A percentile compares a stretch with the other conserved stretches of the same genome.
Conservation (phyloP, 1,284 basidiomycete species). For the Schizophyllum amplum region DNA sequence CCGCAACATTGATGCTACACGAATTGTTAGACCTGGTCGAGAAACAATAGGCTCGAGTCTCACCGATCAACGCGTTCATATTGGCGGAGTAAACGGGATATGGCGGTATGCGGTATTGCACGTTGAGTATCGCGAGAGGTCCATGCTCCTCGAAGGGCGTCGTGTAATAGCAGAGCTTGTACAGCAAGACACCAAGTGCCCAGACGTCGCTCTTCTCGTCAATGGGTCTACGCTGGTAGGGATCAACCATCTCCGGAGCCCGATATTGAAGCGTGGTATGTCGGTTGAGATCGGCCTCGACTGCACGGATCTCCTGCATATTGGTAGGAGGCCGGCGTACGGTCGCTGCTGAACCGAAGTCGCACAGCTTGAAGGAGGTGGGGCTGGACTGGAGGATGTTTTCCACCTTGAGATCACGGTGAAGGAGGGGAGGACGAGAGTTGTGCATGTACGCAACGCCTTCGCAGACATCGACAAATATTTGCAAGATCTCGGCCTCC, state of each 20-base stretch:
- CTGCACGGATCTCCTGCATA: slow-evolving; percentile 74
- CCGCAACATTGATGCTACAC: slow-evolving; percentile 75
- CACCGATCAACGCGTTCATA: slow-evolving; percentile 85
- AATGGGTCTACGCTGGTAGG: slow-evolving; percentile 73
- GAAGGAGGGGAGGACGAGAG: slow-evolving; percentile 81
- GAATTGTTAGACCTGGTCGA: slow-evolving; percentile 1
- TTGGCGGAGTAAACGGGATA: slow-evolving; percentile 89
- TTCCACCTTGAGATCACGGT: slow-evolving; percentile 98
- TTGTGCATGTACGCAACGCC: slow-evolving; percentile 96
- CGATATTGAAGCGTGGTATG: slow-evolving; percentile 95
- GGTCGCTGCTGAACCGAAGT: slow-evolving; percentile 91
- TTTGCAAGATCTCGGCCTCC: slow-evolving; percentile 94
- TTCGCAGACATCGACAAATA: slow-evolving; percentile 94
- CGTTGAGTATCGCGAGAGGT: slow-evolving; percentile 92
- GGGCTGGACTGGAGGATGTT: slow-evolving; percentile 84
- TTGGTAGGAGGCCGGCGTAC: slow-evolving; percentile 67
- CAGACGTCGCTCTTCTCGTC: slow-evolving; percentile 96
- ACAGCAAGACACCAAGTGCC: slow-evolving; percentile 91
- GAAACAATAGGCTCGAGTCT: slow-evolving; percentile 20
- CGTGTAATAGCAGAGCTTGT: slow-evolving; percentile 97
- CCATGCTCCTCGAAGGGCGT: slow-evolving; percentile 98
- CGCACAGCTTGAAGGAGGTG: slow-evolving; percentile 90
- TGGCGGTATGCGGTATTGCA: slow-evolving; percentile 89
- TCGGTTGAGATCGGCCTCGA: slow-evolving; percentile 90
- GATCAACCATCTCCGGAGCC: slow-evolving; percentile 98